Base-by-base conservation (phyloP, 2,329 filamentous ascomycete species). In the Colletotrichum orchidophilum region DNA sequence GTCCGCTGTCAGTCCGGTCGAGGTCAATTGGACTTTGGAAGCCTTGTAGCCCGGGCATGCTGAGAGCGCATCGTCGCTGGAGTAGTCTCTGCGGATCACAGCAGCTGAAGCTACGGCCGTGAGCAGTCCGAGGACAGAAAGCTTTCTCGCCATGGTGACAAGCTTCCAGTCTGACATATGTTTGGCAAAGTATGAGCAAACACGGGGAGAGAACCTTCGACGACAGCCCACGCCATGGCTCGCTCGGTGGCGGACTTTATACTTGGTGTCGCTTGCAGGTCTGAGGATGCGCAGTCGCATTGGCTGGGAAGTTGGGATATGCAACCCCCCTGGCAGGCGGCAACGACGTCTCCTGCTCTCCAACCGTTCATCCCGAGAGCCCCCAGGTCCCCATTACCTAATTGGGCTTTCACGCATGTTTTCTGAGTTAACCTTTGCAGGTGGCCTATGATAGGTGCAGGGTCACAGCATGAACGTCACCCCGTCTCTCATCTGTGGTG, bases 1-100 rank as follows among this genome's bases (percentile, higher is more conserved):
- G 24, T 77, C 71, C 2, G 77, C 77, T 1, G 88, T 93, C 64
- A 96, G 81, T 18, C 89, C 88, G 59, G 82, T 84, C 42, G 79
- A 77, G 0, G 83, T 87, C 58, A 85, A 80, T 62, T 83, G 79
- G 21, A 94, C 84, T 76, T 92, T 89, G n/a, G 85, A 87, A 2
- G 91, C 92, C 31, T 78, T 84, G 81, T 94, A 52, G 70, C 70
- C 70, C 24, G 70, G 70, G 42, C 70, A 72, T 42, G 33, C 35
- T 5, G 70, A 42, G 26, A 72, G 61, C 11, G 55, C 60, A 54
- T 72, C 66, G 21, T 72, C 66, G 21, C 66, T 72, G 46, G 54
- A 66, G 26, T 72, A 72, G 55, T 72, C 66, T 46, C 60, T 60
- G n/a, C 55, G 60, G 35, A 70, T 64, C 26, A 70, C 66, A 27